A percentile compares a stretch with the other conserved stretches of the same genome.
phyloP scores from a whole-genome alignment of 139 green algal species.

The Chlamydomonas incerta region DNA sequence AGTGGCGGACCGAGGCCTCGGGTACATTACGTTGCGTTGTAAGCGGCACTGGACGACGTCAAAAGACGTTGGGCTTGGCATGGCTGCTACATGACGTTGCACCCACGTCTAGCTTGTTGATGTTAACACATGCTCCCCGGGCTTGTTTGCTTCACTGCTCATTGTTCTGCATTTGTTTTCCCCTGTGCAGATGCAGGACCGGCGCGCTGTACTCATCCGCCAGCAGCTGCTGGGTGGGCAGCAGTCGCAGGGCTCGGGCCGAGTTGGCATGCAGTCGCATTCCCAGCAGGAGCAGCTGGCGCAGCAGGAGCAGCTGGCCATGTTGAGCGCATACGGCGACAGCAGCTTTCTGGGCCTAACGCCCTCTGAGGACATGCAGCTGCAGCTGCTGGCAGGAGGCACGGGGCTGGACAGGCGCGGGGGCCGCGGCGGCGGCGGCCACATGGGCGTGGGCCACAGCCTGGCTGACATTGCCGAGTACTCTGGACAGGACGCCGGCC shows the following conservation, averaged over 20 bases:
- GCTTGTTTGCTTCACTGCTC: too few species aligned
- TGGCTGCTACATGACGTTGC: too few species aligned
- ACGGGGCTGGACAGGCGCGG: too few species aligned
- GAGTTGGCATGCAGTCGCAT: background rate
- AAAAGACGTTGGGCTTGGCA: too few species aligned
- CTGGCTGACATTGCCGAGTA: too few species aligned
- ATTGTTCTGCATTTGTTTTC: too few species aligned
- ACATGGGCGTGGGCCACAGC: too few species aligned
- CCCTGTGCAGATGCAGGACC: constrained; percentile 12
- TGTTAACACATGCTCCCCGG: too few species aligned
- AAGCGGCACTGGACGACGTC: too few species aligned
- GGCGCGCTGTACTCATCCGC: background rate
- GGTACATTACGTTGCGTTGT: too few species aligned
- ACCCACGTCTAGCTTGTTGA: too few species aligned
- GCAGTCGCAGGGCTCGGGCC: background rate
- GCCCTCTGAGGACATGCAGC: background rate
- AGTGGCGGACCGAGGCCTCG: too few species aligned
- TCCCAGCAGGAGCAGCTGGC: background rate
- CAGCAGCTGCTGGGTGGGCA: constrained; percentile 16
- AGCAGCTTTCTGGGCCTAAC: background rate
- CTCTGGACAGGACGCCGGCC: background rate
- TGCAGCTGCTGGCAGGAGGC: background rate
- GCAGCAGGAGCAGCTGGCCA: constrained; percentile 2
- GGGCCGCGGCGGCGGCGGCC: background rate
- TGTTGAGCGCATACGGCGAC: background rate